These are phyloP conservation scores for Mrakia frigida DNA, from an alignment of 768 basidiomycete genomes.

Conservation along the genomic window DNA sequence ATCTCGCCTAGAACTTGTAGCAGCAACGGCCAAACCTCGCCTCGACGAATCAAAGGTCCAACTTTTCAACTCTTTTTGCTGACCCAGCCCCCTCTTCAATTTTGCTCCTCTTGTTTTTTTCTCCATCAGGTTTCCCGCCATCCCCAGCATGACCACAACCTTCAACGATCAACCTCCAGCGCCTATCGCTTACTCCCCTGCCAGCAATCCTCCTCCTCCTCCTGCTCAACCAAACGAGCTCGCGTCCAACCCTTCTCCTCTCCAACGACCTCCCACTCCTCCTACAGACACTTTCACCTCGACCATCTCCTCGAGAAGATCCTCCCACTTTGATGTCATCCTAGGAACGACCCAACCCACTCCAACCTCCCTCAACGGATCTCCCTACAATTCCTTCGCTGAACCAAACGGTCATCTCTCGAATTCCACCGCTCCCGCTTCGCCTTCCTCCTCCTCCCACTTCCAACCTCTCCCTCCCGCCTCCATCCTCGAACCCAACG, in stretches of 20 bases:
- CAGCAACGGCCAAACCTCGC: too few relatives aligned
- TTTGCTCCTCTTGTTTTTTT: too few relatives aligned
- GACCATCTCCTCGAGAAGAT: not conserved
- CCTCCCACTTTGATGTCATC: constrained; percentile 18
- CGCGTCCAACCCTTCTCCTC: not conserved
- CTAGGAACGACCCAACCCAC: not conserved
- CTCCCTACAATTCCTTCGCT: not conserved
- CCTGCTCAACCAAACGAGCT: not conserved
- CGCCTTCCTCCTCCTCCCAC: not conserved
- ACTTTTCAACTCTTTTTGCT: too few relatives aligned
- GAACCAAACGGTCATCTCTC: not conserved
- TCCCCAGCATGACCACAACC: not conserved
- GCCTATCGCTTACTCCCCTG: not conserved
- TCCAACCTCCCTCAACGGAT: not conserved
- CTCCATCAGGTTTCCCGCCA: too few relatives aligned
- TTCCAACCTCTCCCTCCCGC: not conserved
- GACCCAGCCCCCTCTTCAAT: too few relatives aligned
- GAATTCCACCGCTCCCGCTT: not conserved
- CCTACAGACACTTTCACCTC: not conserved
- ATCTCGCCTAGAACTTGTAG: too few relatives aligned
- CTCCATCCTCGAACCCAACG: not conserved
- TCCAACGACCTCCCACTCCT: not conserved
- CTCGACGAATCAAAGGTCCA: too few relatives aligned
- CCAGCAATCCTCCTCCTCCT: not conserved
- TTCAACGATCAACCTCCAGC: not conserved